Evolutionary conservation across 768 basidiomycete species (phyloP).

Genomic region (Leccinum boreale): DNA sequence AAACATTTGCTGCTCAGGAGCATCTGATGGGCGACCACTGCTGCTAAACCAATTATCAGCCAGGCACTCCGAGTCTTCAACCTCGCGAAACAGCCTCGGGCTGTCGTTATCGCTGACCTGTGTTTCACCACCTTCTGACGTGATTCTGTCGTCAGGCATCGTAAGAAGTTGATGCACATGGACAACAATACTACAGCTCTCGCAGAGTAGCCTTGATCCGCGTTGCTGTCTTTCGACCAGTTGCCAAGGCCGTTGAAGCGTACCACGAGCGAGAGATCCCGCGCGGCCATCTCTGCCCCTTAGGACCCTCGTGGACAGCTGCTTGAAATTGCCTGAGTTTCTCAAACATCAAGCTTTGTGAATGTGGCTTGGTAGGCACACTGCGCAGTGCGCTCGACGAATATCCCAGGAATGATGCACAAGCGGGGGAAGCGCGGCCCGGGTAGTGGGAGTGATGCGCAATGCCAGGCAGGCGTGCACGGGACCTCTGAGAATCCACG

Average conservation of each 20-base stretch:
- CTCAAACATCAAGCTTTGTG: too few relatives aligned
- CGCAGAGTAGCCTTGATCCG: too few relatives aligned
- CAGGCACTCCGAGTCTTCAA: not conserved
- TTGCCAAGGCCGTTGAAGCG: too few relatives aligned
- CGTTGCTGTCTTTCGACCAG: too few relatives aligned
- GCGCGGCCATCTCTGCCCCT: too few relatives aligned
- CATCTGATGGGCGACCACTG: not conserved
- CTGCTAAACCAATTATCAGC: not conserved
- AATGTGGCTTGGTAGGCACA: too few relatives aligned
- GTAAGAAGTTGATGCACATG: not conserved
- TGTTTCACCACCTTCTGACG: not conserved
- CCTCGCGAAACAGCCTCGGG: not conserved
- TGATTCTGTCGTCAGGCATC: not conserved
- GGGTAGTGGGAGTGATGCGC: constrained; percentile 40
- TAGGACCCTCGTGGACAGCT: too few relatives aligned
- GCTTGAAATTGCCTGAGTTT: too few relatives aligned
- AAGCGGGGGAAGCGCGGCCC: constrained; percentile 49
- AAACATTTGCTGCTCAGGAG: not conserved
- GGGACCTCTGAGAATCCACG: constrained; percentile 44
- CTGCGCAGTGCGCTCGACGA: too few relatives aligned
- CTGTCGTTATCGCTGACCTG: not conserved
- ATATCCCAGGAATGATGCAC: constrained; percentile 33
- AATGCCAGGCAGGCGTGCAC: constrained; percentile 46
- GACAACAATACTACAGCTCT: not conserved
- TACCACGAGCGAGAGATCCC: too few relatives aligned